Evolutionary conservation across 495 filamentous ascomycete species (phyloP), one percentile per base, ranked within the genome.

Genomic region (Aspergillus hancockii): DNA sequence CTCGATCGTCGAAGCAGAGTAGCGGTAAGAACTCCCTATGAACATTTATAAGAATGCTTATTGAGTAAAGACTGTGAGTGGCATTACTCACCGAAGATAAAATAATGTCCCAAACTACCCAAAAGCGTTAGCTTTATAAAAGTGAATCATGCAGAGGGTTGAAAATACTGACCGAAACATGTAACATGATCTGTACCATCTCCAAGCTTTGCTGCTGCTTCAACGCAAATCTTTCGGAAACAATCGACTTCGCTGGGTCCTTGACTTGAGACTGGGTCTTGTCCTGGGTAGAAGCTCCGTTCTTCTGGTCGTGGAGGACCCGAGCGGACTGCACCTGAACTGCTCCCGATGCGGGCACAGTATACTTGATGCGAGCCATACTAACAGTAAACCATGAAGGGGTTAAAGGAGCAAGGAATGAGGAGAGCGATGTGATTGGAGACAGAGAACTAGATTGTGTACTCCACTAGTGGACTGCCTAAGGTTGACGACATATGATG

Each of bases 131-230:
- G 19, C 7, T 52, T 45, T 19, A 10, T 1, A 31, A 9, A 10
- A 43, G n/a, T 23, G 16, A 53, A 19, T 30, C 10, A 25, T 36
- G 25, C 6, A 36, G 5, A 31, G 21, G 16, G n/a, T 19, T 40
- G 25, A 14, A 43, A 49, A 52, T 63, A 67, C 73, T 63, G 46
- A 73, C 71, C 49, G 68, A 67, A 21, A 71, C 67, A 59, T 80
- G 78, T 12, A 82, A 41, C 61, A 80, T 73, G 5, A 78, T 79
- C 60, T 82, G 77, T 9, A 81, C 68, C 47, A 83, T 65, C 55
- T 82, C 75, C 34, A 78, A 65, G 56, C 79, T 83, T 54, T 82
- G 79, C 43, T 72, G 71, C 56, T 78, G 70, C 51, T 61, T 60
- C 40, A 67, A 52, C 1, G 55, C 22, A 47, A 55, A 16, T 30